phyloP scores from a whole-genome alignment of 1,284 basidiomycete genomes.

The Ceratorhiza oryzae-sativae region DNA sequence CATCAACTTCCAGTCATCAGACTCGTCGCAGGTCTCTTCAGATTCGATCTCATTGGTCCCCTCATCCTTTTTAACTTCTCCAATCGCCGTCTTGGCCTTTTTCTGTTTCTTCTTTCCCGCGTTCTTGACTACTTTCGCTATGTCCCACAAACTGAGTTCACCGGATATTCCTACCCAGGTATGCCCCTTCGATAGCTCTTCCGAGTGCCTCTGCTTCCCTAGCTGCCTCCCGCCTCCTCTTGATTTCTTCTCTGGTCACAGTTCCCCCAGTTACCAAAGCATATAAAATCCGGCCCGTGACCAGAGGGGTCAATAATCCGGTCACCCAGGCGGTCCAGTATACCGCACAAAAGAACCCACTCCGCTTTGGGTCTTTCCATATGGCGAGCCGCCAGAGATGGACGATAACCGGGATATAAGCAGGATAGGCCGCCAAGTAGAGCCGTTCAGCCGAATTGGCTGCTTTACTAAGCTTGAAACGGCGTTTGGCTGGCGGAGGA shows the following conservation, averaged over 20 bases:
- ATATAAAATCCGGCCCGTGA: slow-evolving; percentile 17
- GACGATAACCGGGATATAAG: slow-evolving; percentile 58
- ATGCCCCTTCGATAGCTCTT: slow-evolving; percentile 51
- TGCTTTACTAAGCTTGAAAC: slow-evolving; percentile 22
- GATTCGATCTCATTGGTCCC: slow-evolving; percentile 39
- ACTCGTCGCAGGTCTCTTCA: slow-evolving; percentile 44
- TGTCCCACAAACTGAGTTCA: slow-evolving; percentile 15
- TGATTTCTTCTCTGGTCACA: slow-evolving; percentile 29
- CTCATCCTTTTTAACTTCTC: slow-evolving; percentile 47
- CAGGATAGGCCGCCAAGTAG: slow-evolving; percentile 53
- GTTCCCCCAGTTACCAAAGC: slow-evolving; percentile 11
- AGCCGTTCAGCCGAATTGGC: slow-evolving; percentile 12
- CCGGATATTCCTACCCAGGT: slow-evolving; percentile 22
- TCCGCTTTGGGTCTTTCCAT: slow-evolving; percentile 61
- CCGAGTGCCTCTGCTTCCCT: slow-evolving; percentile 60
- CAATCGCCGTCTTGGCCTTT: slow-evolving; percentile 45
- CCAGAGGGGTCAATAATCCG: slow-evolving; percentile 54
- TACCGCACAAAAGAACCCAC: slow-evolving; percentile 61
- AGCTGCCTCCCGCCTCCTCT: slow-evolving; percentile 5
- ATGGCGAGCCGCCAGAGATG: slow-evolving; percentile 57
- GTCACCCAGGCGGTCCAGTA: slow-evolving; percentile 25
- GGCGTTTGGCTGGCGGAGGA: slow-evolving; percentile 5
- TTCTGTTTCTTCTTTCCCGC: slow-evolving; percentile 22
- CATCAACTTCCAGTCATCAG: slow-evolving; percentile 55
- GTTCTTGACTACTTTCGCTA: slow-evolving; percentile 21